Conservation (phyloP, 2,329 filamentous ascomycete species). For the Talaromyces sp. region DNA sequence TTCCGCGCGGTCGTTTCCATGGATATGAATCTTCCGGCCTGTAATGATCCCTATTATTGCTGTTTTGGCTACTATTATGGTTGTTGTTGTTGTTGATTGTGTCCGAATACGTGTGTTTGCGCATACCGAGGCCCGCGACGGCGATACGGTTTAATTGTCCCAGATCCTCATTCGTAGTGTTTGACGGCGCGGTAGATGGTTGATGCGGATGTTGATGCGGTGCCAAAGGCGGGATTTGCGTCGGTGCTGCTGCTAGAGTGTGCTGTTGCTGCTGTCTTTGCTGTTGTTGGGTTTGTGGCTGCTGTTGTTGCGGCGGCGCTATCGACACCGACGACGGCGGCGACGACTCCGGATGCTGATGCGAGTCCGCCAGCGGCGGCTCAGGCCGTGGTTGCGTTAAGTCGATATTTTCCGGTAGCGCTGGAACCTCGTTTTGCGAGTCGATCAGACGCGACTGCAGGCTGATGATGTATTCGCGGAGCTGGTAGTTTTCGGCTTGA, state of each 20-base stretch:
- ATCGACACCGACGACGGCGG: not conserved
- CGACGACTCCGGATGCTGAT: not conserved
- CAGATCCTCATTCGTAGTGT: conserved; percentile 34
- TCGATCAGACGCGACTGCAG: conserved; percentile 85
- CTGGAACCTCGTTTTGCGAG: conserved; percentile 76
- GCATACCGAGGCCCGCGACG: conserved; percentile 43
- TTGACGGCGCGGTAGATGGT: conserved; percentile 14
- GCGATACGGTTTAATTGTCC: conserved; percentile 44
- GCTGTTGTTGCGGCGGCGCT: not conserved
- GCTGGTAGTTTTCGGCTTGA: conserved; percentile 81
- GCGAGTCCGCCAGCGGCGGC: conserved; percentile 25
- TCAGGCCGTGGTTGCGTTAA: conserved; percentile 55
- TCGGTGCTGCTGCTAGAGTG: conserved; percentile 18
- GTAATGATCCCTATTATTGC: not conserved
- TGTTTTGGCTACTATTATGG: not conserved
- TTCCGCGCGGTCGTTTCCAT: conserved; percentile 4
- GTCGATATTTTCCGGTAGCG: conserved; percentile 75
- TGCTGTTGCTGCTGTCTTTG: conserved; percentile 24
- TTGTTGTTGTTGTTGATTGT: not conserved
- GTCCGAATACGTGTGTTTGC: conserved; percentile 26
- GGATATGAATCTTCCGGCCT: not conserved
- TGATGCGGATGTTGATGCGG: conserved; percentile 19
- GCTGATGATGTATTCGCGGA: conserved; percentile 89
- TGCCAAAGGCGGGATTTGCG: conserved; percentile 15
- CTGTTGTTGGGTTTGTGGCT: not conserved